These are phyloP conservation scores for Russula compacta DNA, from an alignment of 768 basidiomycete genomes.

Conservation along the genomic window DNA sequence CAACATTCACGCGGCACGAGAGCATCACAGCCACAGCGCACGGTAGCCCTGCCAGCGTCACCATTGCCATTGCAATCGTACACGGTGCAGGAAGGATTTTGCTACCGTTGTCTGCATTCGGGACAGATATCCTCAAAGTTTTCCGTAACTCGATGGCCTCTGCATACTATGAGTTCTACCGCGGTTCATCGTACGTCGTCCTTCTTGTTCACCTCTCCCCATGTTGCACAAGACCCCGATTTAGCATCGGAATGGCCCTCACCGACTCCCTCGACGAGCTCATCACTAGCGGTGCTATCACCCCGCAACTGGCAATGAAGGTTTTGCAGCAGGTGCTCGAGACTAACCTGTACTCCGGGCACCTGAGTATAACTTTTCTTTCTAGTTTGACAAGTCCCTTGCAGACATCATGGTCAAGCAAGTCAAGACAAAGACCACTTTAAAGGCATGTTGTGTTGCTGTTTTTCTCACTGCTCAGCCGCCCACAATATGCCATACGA, in stretches of 20 bases:
- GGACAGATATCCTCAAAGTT: not conserved
- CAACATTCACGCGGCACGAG: not conserved
- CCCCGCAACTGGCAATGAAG: slow-evolving; percentile 97
- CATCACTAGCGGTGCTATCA: slow-evolving; percentile 93
- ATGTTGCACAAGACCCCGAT: slow-evolving; percentile 6
- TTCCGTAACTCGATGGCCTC: slow-evolving; percentile 43
- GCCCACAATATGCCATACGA: not conserved
- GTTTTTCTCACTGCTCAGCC: not conserved
- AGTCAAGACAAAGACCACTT: slow-evolving; percentile 89
- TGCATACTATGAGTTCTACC: slow-evolving; percentile 89
- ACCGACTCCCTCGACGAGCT: slow-evolving; percentile 98
- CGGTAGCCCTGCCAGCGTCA: not conserved
- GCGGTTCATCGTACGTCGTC: slow-evolving; percentile 81
- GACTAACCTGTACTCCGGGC: not conserved
- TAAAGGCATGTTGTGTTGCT: slow-evolving; percentile 55
- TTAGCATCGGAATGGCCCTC: slow-evolving; percentile 91
- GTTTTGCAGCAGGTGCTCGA: slow-evolving; percentile 82
- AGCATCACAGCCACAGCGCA: not conserved
- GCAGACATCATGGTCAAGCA: slow-evolving; percentile 88
- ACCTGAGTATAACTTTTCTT: not conserved
- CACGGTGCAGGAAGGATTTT: not conserved
- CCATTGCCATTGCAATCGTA: not conserved
- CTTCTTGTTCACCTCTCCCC: slow-evolving; percentile 25
- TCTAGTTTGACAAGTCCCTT: slow-evolving; percentile 90
- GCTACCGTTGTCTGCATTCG: not conserved